Evolutionary conservation across 352 stramenopile species (phyloP), one percentile per base, ranked within the genome.

Genomic region (Thalassiosira pacifica): DNA sequence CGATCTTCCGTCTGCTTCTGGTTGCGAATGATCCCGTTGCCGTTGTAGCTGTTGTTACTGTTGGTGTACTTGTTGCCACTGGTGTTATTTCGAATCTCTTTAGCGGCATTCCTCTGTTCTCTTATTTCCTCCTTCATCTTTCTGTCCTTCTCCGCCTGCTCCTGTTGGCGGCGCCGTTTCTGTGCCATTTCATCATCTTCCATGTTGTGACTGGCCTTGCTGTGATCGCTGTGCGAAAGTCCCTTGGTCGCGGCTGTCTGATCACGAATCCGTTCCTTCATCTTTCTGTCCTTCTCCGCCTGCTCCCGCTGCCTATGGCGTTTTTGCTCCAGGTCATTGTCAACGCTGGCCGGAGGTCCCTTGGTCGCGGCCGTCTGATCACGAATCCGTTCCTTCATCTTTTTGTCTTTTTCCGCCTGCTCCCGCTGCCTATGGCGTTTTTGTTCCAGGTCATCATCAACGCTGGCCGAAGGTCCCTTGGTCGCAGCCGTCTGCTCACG

Each of bases 101-200:
- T 22, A 53, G 32, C 67, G 24, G 6, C 52, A 45, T 55, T 31
- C 24, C 40, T 79, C 70, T 32, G 45, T 9, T 59, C n/a, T 32
- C 48, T 53, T 1, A 79, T 31, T 3, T 13, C 22, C 18, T 79
- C 53, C 29, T 79, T 79, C n/a, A 72, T 52, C 29, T 57, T 52
- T 69, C 31, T 22, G 48, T 80, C 72, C 22, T 72, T 48, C 37
- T 71, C 72, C 24, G 66, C 55, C 42, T 63, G 37, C 13, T 74
- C 45, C 63, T 19, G 31, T 37, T 74, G 66, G 13, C 18, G 11
- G 27, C 37, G 31, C 27, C 66, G 66, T n/a, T n/a, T n/a, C n/a
- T n/a, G n/a, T n/a, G n/a, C n/a, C n/a, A n/a, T n/a, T n/a, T n/a
- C n/a, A n/a, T n/a, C n/a, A n/a, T n/a, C n/a, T n/a, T n/a, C n/a